phyloP scores from a whole-genome alignment of 2,329 filamentous ascomycete genomes.

The Penicillium expansum region DNA sequence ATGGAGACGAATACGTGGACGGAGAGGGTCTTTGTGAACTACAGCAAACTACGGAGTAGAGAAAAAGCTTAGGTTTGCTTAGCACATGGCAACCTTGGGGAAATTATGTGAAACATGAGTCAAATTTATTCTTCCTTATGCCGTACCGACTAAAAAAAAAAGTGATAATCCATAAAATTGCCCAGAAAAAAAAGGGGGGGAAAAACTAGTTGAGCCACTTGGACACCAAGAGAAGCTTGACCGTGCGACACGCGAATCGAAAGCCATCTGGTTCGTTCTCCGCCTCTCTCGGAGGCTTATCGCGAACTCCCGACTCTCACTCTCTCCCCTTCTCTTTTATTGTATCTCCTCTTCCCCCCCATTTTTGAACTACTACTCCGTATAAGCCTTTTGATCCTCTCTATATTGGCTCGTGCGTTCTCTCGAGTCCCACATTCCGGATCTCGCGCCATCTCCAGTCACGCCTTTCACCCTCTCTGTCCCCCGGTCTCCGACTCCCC shows the following conservation, averaged over 20 bases:
- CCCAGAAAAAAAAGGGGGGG: conserved; percentile 9
- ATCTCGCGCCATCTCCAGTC: conserved; percentile 3
- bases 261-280: conserved; percentile 22
- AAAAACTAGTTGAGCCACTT: conserved; percentile 14
- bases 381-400: too few relatives aligned
- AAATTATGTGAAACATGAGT: conserved; percentile 4
- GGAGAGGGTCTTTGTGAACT: conserved; percentile 51
- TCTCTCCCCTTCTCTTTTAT: conserved; percentile 36
- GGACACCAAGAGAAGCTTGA: conserved; percentile 37
- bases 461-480: background rate
- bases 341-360: conserved; percentile 6
- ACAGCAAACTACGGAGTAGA: background rate
- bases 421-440: conserved; percentile 16
- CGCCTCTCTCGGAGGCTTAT: conserved; percentile 26
- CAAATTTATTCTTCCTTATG: background rate
- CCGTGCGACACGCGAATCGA: conserved; percentile 27
- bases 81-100: conserved; percentile 1
- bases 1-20: conserved; percentile 56
- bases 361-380: background rate
- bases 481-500: background rate
- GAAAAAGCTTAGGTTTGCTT: conserved; percentile 12
- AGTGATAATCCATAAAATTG: conserved; percentile 16
- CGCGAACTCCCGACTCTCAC: conserved; percentile 16
- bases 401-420: conserved; percentile 2
- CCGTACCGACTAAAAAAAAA: too few relatives aligned